Percentiles rank a stretch among this genome's conserved stretches.
These are phyloP conservation scores for Boletellus deceptivus DNA, from an alignment of 1,284 basidiomycete species.

Conservation along the genomic window DNA sequence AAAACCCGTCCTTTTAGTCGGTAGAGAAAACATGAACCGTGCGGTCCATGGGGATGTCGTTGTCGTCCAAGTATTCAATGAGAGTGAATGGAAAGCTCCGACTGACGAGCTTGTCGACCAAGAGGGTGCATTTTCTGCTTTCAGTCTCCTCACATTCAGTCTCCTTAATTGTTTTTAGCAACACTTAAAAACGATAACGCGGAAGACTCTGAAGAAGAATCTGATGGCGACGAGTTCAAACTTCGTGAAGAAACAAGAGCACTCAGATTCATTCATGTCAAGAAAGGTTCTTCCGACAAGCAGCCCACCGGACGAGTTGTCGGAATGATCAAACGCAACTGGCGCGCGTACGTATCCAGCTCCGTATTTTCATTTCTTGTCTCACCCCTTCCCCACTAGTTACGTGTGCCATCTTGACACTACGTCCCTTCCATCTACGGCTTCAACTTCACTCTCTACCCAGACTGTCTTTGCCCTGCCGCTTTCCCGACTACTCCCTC, in stretches of 20 bases:
- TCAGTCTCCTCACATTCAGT: neutral
- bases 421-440: conserved; percentile 79
- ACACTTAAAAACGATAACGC: conserved; percentile 89
- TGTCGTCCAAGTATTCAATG: conserved; percentile 84
- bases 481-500: conserved; percentile 87
- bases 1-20: conserved; percentile 84
- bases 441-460: conserved; percentile 77
- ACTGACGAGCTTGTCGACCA: conserved; percentile 93
- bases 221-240: conserved; percentile 48
- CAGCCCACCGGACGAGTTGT: conserved; percentile 93
- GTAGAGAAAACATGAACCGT: conserved; percentile 94
- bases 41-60: conserved; percentile 94
- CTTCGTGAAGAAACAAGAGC: conserved; percentile 47
- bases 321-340: conserved; percentile 92
- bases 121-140: conserved; percentile 55
- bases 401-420: conserved; percentile 97
- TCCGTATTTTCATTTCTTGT: conserved; percentile 6
- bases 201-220: conserved; percentile 63
- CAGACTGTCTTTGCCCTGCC: conserved; percentile 97
- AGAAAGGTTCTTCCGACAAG: conserved; percentile 42
- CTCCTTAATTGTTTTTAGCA: conserved; percentile 42
- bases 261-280: conserved; percentile 37
- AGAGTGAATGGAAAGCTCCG: conserved; percentile 91
- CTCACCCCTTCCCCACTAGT: conserved; percentile 35
- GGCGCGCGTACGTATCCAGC: conserved; percentile 73